These are phyloP conservation scores for Aspergillus novoparasiticus DNA, from an alignment of 2,329 filamentous ascomycete species.

Conservation along the genomic window DNA sequence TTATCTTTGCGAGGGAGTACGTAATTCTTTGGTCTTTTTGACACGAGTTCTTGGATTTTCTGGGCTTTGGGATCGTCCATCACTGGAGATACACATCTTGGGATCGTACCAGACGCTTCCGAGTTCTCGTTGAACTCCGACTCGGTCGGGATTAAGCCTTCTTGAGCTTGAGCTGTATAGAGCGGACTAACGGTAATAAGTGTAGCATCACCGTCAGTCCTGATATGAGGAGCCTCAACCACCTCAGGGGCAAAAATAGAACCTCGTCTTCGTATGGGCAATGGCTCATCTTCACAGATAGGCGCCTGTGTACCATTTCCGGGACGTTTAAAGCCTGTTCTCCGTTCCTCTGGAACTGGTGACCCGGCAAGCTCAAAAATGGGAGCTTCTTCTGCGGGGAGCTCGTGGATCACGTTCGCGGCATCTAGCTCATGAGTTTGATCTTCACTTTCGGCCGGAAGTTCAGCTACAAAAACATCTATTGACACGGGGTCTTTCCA, in stretches of 20 bases:
- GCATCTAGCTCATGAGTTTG: slow-evolving; percentile 33
- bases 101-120: slow-evolving; percentile 12
- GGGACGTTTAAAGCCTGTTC: neutral
- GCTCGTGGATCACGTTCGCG: slow-evolving; percentile 36
- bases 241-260: slow-evolving; percentile 52
- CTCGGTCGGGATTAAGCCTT: neutral
- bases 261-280: slow-evolving; percentile 39
- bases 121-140: neutral
- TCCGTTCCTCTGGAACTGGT: slow-evolving; percentile 18
- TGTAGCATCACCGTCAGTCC: neutral
- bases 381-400: slow-evolving; percentile 31
- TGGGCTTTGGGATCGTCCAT: slow-evolving; percentile 30
- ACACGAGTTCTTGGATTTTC: slow-evolving; percentile 42
- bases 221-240: slow-evolving; percentile 25
- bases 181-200: neutral
- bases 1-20: slow-evolving; percentile 31
- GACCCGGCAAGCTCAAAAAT: slow-evolving; percentile 46
- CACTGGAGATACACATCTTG: slow-evolving; percentile 23
- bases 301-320: neutral
- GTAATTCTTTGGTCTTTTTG: slow-evolving; percentile 39
- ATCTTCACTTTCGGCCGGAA: slow-evolving; percentile 31
- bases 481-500: slow-evolving; percentile 31
- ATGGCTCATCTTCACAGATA: slow-evolving; percentile 34
- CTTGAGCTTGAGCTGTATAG: neutral
- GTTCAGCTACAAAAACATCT: slow-evolving; percentile 34